These are phyloP conservation scores for Brassica rapa DNA, from an alignment of 345 rosid genomes.

Conservation along the genomic window DNA sequence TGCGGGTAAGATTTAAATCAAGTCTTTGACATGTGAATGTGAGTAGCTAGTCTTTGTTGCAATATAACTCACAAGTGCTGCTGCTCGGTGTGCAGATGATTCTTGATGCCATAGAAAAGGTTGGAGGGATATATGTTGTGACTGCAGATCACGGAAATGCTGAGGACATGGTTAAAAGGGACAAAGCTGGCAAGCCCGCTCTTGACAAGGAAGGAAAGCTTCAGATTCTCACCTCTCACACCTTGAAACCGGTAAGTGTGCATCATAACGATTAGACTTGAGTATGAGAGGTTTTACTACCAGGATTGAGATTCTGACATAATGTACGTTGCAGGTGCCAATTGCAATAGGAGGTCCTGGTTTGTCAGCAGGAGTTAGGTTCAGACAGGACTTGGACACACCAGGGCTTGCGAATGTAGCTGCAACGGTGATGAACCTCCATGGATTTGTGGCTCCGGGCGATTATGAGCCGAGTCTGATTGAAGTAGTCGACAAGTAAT, in stretches of 20 bases:
- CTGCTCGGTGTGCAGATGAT: slow-evolving; percentile 61
- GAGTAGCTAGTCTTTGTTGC: neutral
- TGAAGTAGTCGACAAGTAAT: slow-evolving; percentile 62
- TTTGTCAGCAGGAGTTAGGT: slow-evolving; percentile 60
- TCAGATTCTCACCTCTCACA: slow-evolving; percentile 97
- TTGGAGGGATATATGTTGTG: slow-evolving; percentile 85
- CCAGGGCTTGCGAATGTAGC: slow-evolving; percentile 97
- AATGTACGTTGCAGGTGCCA: slow-evolving; percentile 61
- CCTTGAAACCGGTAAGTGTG: slow-evolving; percentile 80
- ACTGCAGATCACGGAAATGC: slow-evolving; percentile 99
- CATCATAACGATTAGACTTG: neutral
- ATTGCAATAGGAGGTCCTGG: slow-evolving; percentile 98
- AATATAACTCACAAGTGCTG: neutral
- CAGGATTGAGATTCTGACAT: neutral
- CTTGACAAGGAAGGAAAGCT: slow-evolving; percentile 73
- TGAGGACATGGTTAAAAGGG: slow-evolving; percentile 98
- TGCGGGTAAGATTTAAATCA: slow-evolving; percentile 55
- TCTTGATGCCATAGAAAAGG: slow-evolving; percentile 76
- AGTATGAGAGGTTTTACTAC: neutral
- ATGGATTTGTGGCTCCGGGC: slow-evolving; percentile 79
- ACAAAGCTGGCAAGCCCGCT: slow-evolving; percentile 76
- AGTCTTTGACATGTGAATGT: neutral
- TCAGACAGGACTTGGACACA: slow-evolving; percentile 63
- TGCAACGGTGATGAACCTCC: slow-evolving; percentile 95
- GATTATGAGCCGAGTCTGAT: slow-evolving; percentile 92